These are phyloP conservation scores for Xylariaceae sp. DNA, from an alignment of 2,329 filamentous ascomycete species.

Conservation along the genomic window DNA sequence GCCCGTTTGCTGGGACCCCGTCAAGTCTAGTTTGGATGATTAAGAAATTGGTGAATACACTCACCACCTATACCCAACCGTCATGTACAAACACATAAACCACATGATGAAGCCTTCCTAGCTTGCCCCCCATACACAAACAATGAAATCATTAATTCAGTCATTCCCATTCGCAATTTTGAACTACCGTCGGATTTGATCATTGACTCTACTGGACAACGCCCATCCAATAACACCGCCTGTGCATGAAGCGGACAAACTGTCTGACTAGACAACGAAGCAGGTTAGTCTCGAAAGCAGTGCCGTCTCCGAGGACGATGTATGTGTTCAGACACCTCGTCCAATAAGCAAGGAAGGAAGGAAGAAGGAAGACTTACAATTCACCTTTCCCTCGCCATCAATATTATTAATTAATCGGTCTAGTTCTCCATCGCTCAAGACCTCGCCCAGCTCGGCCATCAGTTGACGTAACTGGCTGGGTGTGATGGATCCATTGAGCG, in stretches of 20 bases:
- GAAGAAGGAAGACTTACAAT: slow-evolving; percentile 31
- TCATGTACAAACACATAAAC: background rate
- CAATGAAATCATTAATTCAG: too few species aligned
- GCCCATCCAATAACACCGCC: background rate
- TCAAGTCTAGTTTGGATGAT: slow-evolving; percentile 41
- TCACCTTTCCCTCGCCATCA: slow-evolving; percentile 34
- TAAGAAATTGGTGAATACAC: slow-evolving; percentile 14
- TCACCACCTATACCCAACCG: background rate
- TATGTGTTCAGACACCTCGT: too few species aligned
- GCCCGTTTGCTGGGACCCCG: slow-evolving; percentile 55
- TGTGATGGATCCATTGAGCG: slow-evolving; percentile 33
- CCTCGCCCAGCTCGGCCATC: slow-evolving; percentile 31
- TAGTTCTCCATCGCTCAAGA: slow-evolving; percentile 33
- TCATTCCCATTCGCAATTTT: too few species aligned
- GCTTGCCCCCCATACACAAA: background rate
- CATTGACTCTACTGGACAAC: too few species aligned
- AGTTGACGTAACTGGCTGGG: slow-evolving; percentile 33
- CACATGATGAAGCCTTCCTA: background rate
- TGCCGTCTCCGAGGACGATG: background rate
- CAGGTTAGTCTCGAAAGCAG: background rate
- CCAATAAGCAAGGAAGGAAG: slow-evolving; percentile 17
- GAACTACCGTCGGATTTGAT: too few species aligned
- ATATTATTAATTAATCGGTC: slow-evolving; percentile 33
- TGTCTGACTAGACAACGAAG: background rate
- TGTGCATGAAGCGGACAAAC: background rate